Percentiles rank a stretch among this genome's conserved stretches.
Evolutionary conservation across 768 basidiomycete species (phyloP).

Genomic region (Rhodosporidiobolus sp.): DNA sequence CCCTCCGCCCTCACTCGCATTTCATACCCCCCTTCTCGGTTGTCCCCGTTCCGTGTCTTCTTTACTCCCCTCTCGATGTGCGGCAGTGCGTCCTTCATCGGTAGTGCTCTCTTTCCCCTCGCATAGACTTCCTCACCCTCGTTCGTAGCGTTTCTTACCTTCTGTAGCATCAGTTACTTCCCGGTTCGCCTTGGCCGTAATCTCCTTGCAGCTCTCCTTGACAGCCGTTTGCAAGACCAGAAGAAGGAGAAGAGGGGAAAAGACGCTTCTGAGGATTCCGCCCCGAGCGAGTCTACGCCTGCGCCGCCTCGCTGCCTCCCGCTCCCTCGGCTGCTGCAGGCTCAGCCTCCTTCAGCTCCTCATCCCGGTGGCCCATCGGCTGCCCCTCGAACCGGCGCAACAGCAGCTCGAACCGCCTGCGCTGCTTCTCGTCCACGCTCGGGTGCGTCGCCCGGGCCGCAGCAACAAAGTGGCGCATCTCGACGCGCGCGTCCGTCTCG

Average conservation of each 20-base stretch:
- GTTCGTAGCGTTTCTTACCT: no score
- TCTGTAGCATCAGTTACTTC: no score
- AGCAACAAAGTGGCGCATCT: constrained; percentile 63
- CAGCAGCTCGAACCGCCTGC: constrained; percentile 75
- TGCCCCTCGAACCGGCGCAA: constrained; percentile 79
- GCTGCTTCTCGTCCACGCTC: constrained; percentile 76
- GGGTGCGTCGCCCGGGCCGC: constrained; percentile 80
- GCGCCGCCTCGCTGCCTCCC: background rate
- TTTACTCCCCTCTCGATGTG: background rate
- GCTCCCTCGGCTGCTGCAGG: constrained; percentile 10
- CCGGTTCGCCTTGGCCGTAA: no score
- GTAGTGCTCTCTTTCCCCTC: background rate
- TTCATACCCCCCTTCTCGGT: background rate
- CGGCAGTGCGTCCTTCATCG: background rate
- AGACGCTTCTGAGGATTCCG: no score
- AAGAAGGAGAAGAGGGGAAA: no score
- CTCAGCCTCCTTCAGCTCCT: constrained; percentile 16
- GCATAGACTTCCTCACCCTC: background rate
- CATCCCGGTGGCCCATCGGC: constrained; percentile 47
- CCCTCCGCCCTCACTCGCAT: background rate
- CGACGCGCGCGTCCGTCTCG: constrained; percentile 46
- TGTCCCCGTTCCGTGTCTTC: background rate
- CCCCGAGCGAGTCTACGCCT: background rate
- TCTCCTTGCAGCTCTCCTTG: no score
- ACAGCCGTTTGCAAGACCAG: no score